These are phyloP conservation scores for Vigna unguiculata DNA, from an alignment of 306 rosid genomes.

Conservation along the genomic window DNA sequence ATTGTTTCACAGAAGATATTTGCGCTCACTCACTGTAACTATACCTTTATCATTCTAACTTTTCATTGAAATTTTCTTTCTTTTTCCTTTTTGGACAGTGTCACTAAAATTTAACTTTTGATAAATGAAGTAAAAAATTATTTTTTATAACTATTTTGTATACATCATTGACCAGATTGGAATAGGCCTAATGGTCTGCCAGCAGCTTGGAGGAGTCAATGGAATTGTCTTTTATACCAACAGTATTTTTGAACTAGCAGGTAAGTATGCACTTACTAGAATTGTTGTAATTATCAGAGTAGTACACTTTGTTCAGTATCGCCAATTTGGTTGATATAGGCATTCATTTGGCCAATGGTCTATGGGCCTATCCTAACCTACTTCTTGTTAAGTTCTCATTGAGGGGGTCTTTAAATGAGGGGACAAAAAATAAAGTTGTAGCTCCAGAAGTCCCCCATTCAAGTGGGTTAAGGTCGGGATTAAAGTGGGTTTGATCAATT, in stretches of 20 bases:
- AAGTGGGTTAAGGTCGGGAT: too few relatives aligned
- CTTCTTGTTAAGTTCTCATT: too few relatives aligned
- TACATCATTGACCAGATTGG: conserved; percentile 66
- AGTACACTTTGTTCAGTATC: too few relatives aligned
- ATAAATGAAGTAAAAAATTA: neutral
- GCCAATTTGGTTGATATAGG: too few relatives aligned
- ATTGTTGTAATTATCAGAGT: neutral
- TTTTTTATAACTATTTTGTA: neutral
- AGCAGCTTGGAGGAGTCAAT: conserved; percentile 94
- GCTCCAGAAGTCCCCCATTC: too few relatives aligned
- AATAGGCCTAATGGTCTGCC: conserved; percentile 88
- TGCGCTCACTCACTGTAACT: conserved; percentile 71
- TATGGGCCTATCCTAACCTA: too few relatives aligned
- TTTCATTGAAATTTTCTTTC: conserved; percentile 17
- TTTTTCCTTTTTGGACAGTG: conserved; percentile 6
- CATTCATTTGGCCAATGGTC: too few relatives aligned
- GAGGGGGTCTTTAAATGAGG: too few relatives aligned
- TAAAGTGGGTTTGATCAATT: too few relatives aligned
- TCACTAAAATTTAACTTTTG: neutral
- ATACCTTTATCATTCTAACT: conserved; percentile 30
- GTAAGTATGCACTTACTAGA: conserved; percentile 46
- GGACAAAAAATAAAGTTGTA: too few relatives aligned
- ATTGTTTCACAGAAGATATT: conserved; percentile 82
- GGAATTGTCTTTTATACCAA: conserved; percentile 77
- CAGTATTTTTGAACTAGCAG: conserved; percentile 83